phyloP scores from a whole-genome alignment of 352 stramenopile species.

The Albugo laibachii region DNA sequence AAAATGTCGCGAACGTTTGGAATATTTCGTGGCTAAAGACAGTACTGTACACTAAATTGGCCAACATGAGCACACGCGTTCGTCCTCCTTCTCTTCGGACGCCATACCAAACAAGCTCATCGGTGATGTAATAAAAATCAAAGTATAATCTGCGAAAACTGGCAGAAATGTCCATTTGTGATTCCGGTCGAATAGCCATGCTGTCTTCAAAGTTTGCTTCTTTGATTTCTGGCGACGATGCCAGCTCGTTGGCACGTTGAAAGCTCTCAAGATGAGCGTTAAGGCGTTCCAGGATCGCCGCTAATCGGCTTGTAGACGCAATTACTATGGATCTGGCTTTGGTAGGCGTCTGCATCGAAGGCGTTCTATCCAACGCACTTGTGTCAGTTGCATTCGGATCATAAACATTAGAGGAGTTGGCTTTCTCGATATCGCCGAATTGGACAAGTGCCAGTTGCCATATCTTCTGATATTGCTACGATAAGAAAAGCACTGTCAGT shows the following conservation, averaged over 20 bases:
- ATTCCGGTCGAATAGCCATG: constrained; percentile 23
- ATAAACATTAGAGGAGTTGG: too few relatives aligned
- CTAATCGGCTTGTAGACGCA: too few relatives aligned
- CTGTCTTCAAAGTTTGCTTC: constrained; percentile 6
- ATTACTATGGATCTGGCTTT: too few relatives aligned
- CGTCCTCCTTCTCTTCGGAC: constrained; percentile 44
- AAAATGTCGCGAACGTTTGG: not conserved
- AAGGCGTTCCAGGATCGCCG: too few relatives aligned
- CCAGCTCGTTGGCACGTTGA: not conserved
- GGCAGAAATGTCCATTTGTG: too few relatives aligned
- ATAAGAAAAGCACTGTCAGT: too few relatives aligned
- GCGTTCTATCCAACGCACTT: too few relatives aligned
- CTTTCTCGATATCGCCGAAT: too few relatives aligned
- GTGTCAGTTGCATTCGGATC: too few relatives aligned
- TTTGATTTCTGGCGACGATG: not conserved
- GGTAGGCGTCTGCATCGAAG: too few relatives aligned
- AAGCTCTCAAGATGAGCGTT: not conserved
- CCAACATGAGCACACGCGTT: constrained; percentile 57
- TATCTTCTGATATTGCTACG: too few relatives aligned
- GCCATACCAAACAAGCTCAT: constrained; percentile 76
- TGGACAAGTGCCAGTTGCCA: too few relatives aligned
- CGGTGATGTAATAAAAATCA: constrained; percentile 83
- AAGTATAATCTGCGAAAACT: constrained; percentile 69
- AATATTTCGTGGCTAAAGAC: constrained; percentile 79
- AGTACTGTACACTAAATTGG: constrained; percentile 60